Conservation (phyloP, 2,329 filamentous ascomycete species). For the Aureobasidium lini region DNA sequence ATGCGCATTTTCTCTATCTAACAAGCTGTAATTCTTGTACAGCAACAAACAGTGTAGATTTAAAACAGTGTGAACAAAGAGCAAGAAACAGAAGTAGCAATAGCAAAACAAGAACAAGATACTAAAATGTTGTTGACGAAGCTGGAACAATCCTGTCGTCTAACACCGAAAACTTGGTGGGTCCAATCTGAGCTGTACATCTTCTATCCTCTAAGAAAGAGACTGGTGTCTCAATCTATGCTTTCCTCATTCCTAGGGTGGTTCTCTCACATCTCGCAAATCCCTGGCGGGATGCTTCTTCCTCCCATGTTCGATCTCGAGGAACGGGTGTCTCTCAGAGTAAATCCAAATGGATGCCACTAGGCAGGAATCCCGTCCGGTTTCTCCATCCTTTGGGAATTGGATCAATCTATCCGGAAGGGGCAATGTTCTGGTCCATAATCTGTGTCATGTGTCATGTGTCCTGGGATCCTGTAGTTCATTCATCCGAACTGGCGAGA, state of each 20-base stretch:
- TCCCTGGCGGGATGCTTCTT: not conserved
- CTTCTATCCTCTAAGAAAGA: not conserved
- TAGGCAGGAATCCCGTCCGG: no score
- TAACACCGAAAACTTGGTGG: not conserved
- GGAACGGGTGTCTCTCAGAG: not conserved
- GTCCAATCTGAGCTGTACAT: not conserved
- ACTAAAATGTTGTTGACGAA: not conserved
- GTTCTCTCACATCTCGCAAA: not conserved
- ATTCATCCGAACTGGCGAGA: slow-evolving; percentile 9
- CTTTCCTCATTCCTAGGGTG: not conserved
- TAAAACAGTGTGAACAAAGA: not conserved
- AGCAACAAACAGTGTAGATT: not conserved
- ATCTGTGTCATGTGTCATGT: not conserved
- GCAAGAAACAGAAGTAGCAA: not conserved
- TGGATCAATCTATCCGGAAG: not conserved
- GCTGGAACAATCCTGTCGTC: not conserved
- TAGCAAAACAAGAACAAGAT: not conserved
- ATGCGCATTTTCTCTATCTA: not conserved
- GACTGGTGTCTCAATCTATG: not conserved
- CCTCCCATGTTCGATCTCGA: no score
- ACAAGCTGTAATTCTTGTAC: not conserved
- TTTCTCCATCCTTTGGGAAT: not conserved
- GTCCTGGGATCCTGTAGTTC: not conserved
- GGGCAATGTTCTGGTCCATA: not conserved
- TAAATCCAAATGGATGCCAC: not conserved